These are phyloP conservation scores for Diplotaxis tenuifolia DNA, from an alignment of 345 rosid genomes.

Conservation along the genomic window DNA sequence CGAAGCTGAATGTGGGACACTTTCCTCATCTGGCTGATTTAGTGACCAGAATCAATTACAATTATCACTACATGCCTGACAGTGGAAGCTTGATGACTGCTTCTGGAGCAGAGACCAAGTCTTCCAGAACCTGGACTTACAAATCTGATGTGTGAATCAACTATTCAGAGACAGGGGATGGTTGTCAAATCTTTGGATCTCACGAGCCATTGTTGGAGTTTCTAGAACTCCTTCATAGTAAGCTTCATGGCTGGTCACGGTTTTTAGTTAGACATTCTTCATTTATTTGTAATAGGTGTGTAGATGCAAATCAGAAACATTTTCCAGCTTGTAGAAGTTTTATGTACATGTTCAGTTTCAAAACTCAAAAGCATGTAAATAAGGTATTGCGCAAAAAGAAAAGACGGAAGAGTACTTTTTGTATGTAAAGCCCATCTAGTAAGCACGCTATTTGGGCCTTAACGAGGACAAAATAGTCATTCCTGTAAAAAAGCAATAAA, in stretches of 20 bases:
- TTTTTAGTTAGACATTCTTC: neutral
- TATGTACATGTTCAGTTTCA: too few species aligned
- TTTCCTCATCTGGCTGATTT: conserved; percentile 94
- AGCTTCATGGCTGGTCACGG: neutral
- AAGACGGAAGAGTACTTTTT: too few species aligned
- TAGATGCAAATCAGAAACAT: neutral
- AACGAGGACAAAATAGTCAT: conserved; percentile 11
- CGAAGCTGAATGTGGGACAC: conserved; percentile 85
- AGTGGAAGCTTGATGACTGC: conserved; percentile 66
- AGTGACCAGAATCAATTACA: conserved; percentile 90
- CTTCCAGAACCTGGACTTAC: conserved; percentile 20
- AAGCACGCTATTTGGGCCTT: neutral
- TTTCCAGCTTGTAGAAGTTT: neutral
- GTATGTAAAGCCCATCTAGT: neutral
- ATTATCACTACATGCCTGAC: conserved; percentile 89
- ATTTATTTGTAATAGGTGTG: neutral
- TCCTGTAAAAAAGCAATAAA: neutral
- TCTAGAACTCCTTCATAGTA: neutral
- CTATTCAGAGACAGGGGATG: neutral
- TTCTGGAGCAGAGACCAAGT: conserved; percentile 50
- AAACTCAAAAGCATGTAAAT: too few species aligned
- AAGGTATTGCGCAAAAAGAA: neutral
- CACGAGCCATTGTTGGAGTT: neutral
- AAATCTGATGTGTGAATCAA: conserved; percentile 22
- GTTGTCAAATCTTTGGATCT: neutral